Base-by-base conservation (phyloP, 2,329 filamentous ascomycete genomes). In the Zymoseptoria pseudotritici region DNA sequence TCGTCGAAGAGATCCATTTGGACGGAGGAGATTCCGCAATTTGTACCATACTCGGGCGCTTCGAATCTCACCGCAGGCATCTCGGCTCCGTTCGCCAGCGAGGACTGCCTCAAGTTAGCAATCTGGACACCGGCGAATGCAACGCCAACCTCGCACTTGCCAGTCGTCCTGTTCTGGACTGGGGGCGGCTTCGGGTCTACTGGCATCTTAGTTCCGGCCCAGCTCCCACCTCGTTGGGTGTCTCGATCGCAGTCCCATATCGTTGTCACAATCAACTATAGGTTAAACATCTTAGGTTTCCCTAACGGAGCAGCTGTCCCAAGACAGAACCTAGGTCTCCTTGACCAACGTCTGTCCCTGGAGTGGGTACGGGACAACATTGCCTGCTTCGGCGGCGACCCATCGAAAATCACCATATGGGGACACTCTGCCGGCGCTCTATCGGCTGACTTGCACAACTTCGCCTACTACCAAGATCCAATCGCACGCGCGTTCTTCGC, bases 151-250 rank as follows among this genome's bases (percentile, higher is more conserved):
- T 63, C 3, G 56, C 66, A 50, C 58, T 66, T 79, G 3, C 79
- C 79, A 0, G 78, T 80, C 0, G 69, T 78, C 9, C 71, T 76
- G 42, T 82, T 79, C 69, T 72, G 79, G 51, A 75, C 76, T 29
- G 79, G 79, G 2, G 79, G 79, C 6, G 75, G 76, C 2, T 78
- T 77, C 59, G 61, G 70, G 19, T 75, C 71, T 2, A 77, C 77
- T n/a, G 76, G 77, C 20, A 68, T 76, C 2, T 67, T 75, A n/a
- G 72, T 79, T 2, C 75, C 77, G 0, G 78, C 73, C 58, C 76
- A 79, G 58, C 71, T 77, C 9, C 77, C 78, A 1, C 64, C 72
- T 2, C 65, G 69, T 9, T 77, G 77, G 74, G 75, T 78, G 2
- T 66, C 73, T 36, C 68, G 75, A 20, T 59, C 56, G 20, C 72